Base-by-base conservation (phyloP, 2,329 filamentous ascomycete genomes). In the Penicillium oxalicum region DNA sequence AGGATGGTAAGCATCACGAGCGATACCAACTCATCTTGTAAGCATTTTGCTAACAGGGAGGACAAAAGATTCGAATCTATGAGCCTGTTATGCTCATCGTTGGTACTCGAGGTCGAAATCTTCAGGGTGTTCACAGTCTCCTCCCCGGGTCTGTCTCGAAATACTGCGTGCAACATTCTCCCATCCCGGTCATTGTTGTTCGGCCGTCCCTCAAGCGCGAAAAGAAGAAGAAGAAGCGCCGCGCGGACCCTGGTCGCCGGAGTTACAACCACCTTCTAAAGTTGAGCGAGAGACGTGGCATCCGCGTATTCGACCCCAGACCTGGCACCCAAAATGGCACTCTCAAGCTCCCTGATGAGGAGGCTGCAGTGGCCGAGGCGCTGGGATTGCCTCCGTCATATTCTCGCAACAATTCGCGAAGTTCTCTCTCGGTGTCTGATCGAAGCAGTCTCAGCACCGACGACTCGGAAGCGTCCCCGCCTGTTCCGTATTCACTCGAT, bases 141-240 rank as follows among this genome's bases (percentile, higher is more conserved):
- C 80, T 95, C 37, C 88, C 88, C 42, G 93, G 89, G 55, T 93
- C 87, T 0, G 91, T 95, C 39, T 94, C 88, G 26, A 95, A 95
- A 65, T 96, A 95, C 70, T 95, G 91, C 62, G 77, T 95, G 9
- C 91, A 96, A 65, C 91, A 95, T 66, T 95, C 88, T 1, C 90
- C 91, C 0, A 88, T 96, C 1, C 91, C 91, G 1, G 91, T 95
- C 6, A 91, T 95, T 28, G 91, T 96, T 29, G 91, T 95, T 8
- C 82, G 91, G 4, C 90, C 91, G 33, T 87, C 86, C 29, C 86
- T 87, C 52, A 94, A 94, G 72, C 85, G 91, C 18, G 81, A 88
- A 63, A 93, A 93, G 71, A 94, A 94, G 73, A 94, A 93, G 70
- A 79, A 80, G 50, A 95, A 95, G 74, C 83, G 91, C 28, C 79